Base-by-base conservation (phyloP, 352 stramenopile species). In the Phytophthora ohioensis region DNA sequence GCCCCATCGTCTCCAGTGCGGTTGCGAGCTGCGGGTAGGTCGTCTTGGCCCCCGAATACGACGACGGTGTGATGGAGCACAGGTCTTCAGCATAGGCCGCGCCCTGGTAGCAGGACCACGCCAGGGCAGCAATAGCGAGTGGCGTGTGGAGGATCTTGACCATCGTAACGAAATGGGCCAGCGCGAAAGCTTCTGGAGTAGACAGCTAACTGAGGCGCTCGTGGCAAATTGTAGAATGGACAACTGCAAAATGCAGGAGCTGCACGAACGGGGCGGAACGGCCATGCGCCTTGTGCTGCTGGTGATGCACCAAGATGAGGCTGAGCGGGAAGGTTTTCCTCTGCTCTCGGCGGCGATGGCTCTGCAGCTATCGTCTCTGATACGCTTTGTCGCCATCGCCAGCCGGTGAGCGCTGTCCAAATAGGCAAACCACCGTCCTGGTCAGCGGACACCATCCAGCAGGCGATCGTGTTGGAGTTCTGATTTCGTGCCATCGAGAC, bases 1-100 rank as follows among this genome's bases (percentile, higher is more conserved):
- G 59, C 45, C 78, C 67, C 8, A 89, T 47, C 21, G 76, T 76
- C 27, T 73, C 52, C 21, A 90, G 31, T 35, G 82, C 82, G 8
- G 43, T 61, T 30, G 64, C 58, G 13, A 84, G 54, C 11, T 73
- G 36, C 15, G 82, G 76, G 43, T 88, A 84, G 8, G 73, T 65
- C 1, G 55, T 76, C 54, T 80, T 82, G 38, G 80, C 80, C 5
- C 42, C 46, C 5, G 71, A 51, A 51, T 82, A 82, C 30, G 71
- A 76, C 27, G 69, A 68, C 31, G 75, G 75, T 11, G 62, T 36
- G 43, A 80, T 74, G 35, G 75, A 82, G 71, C 75, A 82, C 51
- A 82, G 46, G n/a, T 77, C 70, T 61, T 81, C 74, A 21, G 69
- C 74, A 17, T 15, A 42, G 49, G 15, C 48, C 5, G 53, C 35